Evolutionary conservation across 2,329 filamentous ascomycete genomes (phyloP).

Genomic region (Colletotrichum trifolii): DNA sequence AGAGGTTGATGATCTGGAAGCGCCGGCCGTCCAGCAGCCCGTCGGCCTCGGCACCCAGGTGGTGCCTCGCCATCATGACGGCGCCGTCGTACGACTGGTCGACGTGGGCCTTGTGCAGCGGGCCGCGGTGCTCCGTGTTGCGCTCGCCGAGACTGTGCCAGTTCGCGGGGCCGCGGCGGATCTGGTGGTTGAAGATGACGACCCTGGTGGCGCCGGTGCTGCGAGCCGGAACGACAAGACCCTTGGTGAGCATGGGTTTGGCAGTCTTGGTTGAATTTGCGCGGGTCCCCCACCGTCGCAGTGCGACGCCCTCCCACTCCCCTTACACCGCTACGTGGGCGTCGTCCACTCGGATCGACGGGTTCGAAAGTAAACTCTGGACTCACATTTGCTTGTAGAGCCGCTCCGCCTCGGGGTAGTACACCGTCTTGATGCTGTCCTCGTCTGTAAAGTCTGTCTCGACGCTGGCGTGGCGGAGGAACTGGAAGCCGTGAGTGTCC

Average conservation of each 20-base stretch:
- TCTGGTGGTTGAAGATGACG: conserved; percentile 45
- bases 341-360: conserved; percentile 7
- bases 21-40: conserved; percentile 25
- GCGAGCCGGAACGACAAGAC: conserved; percentile 2
- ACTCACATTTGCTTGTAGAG: conserved; percentile 38
- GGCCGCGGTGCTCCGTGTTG: conserved; percentile 67
- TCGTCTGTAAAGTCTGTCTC: conserved; percentile 67
- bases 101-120: conserved; percentile 60
- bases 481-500: conserved; percentile 66
- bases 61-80: conserved; percentile 37
- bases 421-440: conserved; percentile 59
- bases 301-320: conserved; percentile 25
- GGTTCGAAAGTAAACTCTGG: neutral
- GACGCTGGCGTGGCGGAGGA: conserved; percentile 60
- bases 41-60: conserved; percentile 34
- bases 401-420: conserved; percentile 37
- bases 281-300: too few relatives aligned
- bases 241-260: conserved; percentile 32
- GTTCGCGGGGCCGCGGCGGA: conserved; percentile 43
- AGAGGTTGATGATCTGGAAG: conserved; percentile 46
- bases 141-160: conserved; percentile 74
- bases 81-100: conserved; percentile 51
- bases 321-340: conserved; percentile 25
- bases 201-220: conserved; percentile 45
- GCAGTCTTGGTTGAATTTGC: neutral